A percentile compares a stretch with the other conserved stretches of the same genome.
These are phyloP conservation scores for Alloteropsis angusta DNA, from an alignment of 202 grass and related monocot species.

Conservation along the genomic window DNA sequence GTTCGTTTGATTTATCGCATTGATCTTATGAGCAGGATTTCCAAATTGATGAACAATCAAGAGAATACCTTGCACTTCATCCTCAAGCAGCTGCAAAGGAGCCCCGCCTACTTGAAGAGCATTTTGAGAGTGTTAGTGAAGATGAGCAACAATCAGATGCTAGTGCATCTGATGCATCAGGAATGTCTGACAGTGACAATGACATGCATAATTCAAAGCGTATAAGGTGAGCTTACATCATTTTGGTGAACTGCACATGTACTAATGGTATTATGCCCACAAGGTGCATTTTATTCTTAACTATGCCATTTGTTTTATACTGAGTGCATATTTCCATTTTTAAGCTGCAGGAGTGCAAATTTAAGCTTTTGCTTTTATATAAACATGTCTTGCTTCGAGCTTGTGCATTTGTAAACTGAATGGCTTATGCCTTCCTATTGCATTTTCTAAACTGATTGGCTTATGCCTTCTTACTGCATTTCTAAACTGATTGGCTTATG, in stretches of 20 bases:
- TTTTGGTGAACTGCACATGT: conserved; percentile 9
- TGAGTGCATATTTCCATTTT: not conserved
- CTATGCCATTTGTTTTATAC: not conserved
- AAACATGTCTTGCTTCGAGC: not conserved
- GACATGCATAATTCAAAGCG: conserved; percentile 46
- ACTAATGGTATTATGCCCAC: not conserved
- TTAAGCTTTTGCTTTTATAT: not conserved
- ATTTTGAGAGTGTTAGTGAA: conserved; percentile 69
- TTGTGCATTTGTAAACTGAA: no score
- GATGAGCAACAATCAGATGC: conserved; percentile 38
- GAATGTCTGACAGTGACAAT: conserved; percentile 34
- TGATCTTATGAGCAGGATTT: conserved; percentile 42
- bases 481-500: no score
- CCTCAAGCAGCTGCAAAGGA: conserved; percentile 48
- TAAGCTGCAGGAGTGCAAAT: not conserved
- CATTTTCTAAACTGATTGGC: conserved; percentile 5
- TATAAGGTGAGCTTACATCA: conserved; percentile 42
- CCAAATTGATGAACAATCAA: conserved; percentile 68
- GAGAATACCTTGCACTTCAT: conserved; percentile 65
- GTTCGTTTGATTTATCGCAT: conserved; percentile 6
- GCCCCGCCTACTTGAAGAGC: conserved; percentile 51
- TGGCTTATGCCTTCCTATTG: not conserved
- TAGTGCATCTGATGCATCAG: conserved; percentile 49
- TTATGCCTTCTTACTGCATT: not conserved
- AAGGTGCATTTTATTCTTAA: not conserved